These are phyloP conservation scores for Dictyostelium discoideum DNA, from an alignment of 78 protist species.

Conservation along the genomic window DNA sequence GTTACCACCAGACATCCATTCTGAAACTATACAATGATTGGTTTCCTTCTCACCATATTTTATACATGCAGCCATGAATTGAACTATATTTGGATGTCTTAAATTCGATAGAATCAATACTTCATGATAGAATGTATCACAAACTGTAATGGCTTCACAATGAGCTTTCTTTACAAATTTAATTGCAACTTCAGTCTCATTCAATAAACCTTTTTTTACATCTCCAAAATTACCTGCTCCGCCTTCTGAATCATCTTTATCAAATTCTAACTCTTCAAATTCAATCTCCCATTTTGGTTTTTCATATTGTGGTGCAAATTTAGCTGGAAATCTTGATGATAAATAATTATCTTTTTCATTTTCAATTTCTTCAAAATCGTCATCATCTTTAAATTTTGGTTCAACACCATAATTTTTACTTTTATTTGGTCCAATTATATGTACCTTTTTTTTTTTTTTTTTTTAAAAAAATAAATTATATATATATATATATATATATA, in stretches of 20 bases:
- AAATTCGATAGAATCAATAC: not conserved
- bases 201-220: constrained; percentile 55
- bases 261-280: not conserved
- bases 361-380: not conserved
- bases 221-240: constrained; percentile 81
- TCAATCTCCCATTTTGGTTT: constrained; percentile 1
- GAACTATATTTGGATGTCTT: constrained; percentile 80
- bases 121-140: constrained; percentile 20
- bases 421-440: not conserved
- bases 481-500: not conserved
- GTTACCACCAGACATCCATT: constrained; percentile 65
- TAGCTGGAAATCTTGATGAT: not conserved
- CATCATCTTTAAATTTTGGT: not conserved
- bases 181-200: constrained; percentile 68
- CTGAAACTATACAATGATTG: constrained; percentile 72
- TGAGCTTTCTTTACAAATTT: constrained; percentile 47
- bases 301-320: not conserved
- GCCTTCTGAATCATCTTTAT: not conserved
- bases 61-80: constrained; percentile 74
- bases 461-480: not conserved
- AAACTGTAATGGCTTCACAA: not conserved
- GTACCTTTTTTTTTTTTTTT: not conserved
- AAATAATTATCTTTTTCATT: not conserved
- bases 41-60: constrained; percentile 27
- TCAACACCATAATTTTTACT: not conserved